Evolutionary conservation across 1,284 basidiomycete genomes (phyloP), one percentile per base, ranked within the genome.

Genomic region (Cutaneotrichosporon sp.): DNA sequence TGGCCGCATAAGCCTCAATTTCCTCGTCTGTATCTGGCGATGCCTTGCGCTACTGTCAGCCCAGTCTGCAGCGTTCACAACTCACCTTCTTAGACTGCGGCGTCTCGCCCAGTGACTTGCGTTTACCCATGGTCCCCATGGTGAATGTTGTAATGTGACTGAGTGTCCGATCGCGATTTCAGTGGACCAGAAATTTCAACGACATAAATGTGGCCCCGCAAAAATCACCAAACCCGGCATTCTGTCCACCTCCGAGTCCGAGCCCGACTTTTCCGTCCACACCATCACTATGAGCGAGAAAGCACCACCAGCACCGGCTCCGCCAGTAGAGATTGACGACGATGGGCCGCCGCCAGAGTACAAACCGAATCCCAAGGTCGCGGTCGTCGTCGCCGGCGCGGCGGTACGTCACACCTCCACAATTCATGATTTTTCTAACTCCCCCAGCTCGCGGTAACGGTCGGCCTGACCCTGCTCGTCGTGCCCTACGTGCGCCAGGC

Each of bases 301-400:
- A 19, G 12, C 20, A 19, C 19, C 37, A 25, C n/a, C 34, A 17
- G 4, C 38, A 41, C 24, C 16, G 26, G 35, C n/a, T n/a, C 29
- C 29, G 14, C 29, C 46, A 14, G 24, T 35, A 11, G 46, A 34
- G 5, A 32, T 37, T 5, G 22, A 42, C 19, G 54, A 49, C 37
- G 43, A 47, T 9, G 47, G 41, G 20, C 45, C 25, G 34, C 57
- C 31, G 11, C 24, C 24, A n/a, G 49, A 51, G 43, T 43, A 55
- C 51, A 47, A 32, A 31, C 59, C 59, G 26, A 65, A 66, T 20
- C 66, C 68, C 1, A 66, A 66, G 53, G 67, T 71, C 19, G 68
- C 68, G 0, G 61, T 66, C 12, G 67, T 65, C 31, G 66, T 71
- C 24, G 61, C 63, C 9, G 68, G 68, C n/a, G 67, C 68, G 6